phyloP scores from a whole-genome alignment of 2,329 filamentous ascomycete genomes.

The Trichoderma sp. region DNA sequence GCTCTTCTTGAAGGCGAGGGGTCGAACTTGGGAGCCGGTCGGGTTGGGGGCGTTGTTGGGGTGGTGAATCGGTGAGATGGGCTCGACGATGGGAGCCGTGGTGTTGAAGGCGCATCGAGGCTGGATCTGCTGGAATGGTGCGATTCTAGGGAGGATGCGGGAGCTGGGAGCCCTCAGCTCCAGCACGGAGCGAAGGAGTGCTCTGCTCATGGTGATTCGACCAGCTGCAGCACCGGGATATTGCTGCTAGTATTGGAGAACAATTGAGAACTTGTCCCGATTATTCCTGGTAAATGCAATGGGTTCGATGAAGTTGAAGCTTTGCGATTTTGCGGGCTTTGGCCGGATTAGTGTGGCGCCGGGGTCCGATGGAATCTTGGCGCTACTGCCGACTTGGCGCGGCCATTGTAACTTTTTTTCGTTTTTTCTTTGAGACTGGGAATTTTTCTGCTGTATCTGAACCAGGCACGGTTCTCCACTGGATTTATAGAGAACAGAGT shows the following conservation, averaged over 20 bases:
- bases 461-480: conserved; percentile 13
- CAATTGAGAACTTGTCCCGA: no score
- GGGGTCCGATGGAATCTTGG: conserved; percentile 35
- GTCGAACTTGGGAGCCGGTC: conserved; percentile 39
- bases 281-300: not conserved
- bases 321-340: conserved; percentile 22
- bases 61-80: conserved; percentile 38
- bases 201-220: conserved; percentile 53
- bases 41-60: conserved; percentile 46
- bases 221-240: conserved; percentile 31
- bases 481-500: conserved; percentile 22
- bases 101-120: conserved; percentile 48
- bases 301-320: conserved; percentile 19
- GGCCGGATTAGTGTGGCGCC: conserved; percentile 43
- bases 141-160: conserved; percentile 33
- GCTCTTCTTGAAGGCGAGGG: conserved; percentile 46
- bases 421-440: conserved; percentile 29
- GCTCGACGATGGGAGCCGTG: conserved; percentile 54
- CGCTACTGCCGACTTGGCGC: conserved; percentile 24
- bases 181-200: conserved; percentile 64
- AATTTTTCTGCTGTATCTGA: conserved; percentile 33
- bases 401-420: conserved; percentile 36
- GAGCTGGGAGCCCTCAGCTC: conserved; percentile 55
- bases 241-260: conserved; percentile 28
- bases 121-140: conserved; percentile 36